phyloP scores from a whole-genome alignment of 1,284 basidiomycete genomes.

The Ustilago bromivora region DNA sequence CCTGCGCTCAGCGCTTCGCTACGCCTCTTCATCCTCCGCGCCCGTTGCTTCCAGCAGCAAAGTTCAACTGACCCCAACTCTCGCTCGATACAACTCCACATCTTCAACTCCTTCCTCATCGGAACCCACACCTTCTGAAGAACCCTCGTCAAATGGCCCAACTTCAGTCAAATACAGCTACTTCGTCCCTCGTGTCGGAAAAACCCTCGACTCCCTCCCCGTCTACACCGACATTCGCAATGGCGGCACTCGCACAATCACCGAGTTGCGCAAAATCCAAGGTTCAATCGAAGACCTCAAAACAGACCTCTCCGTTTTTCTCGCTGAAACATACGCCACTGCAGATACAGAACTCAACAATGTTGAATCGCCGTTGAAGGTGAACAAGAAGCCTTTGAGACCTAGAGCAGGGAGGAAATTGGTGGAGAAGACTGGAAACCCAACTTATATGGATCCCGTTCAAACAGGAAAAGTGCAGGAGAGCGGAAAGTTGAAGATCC shows the following conservation, averaged over 20 bases:
- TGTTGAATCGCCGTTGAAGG: constrained; percentile 10
- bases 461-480: constrained; percentile 20
- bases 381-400: constrained; percentile 29
- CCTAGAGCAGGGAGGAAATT: constrained; percentile 25
- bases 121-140: background rate
- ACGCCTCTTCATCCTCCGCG: constrained; percentile 4
- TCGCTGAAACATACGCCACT: constrained; percentile 25
- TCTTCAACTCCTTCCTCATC: constrained; percentile 1
- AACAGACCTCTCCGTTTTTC: constrained; percentile 31
- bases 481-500: constrained; percentile 43
- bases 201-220: constrained; percentile 43
- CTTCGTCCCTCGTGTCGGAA: constrained; percentile 59
- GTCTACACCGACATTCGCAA: constrained; percentile 58
- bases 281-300: constrained; percentile 44
- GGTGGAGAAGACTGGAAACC: constrained; percentile 14
- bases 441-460: constrained; percentile 28
- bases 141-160: background rate
- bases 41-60: constrained; percentile 31
- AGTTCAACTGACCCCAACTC: constrained; percentile 6
- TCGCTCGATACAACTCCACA: constrained; percentile 21
- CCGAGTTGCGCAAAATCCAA: constrained; percentile 56
- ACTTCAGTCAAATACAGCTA: constrained; percentile 50
- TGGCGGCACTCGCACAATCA: constrained; percentile 49
- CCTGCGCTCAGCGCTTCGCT: constrained; percentile 17
- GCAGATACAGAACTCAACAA: background rate